Base-by-base conservation (phyloP, 2,329 filamentous ascomycete species). In the Nigrospora oryzae region DNA sequence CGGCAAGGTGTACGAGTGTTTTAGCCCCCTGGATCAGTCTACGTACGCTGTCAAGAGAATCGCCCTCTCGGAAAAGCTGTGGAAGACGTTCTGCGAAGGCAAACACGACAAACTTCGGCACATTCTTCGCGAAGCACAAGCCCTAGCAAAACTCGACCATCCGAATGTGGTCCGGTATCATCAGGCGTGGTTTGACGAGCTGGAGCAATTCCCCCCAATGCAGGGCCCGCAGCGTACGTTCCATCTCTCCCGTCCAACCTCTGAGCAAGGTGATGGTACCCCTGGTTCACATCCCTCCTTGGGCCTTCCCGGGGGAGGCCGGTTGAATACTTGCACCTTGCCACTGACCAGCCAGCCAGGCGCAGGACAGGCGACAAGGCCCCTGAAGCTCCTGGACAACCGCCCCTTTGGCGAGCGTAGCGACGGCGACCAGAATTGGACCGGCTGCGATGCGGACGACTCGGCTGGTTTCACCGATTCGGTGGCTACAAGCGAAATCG, bases 221-320 rank as follows among this genome's bases (percentile, higher is more conserved):
- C 30, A 31, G 58, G 64, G 5, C 60, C 66, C 16, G 66, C 74
- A 28, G 66, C 70, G 14, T 72, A 74, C 7, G 58, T 75, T 14
- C 36, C 34, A 11, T 16, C 16, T 36, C 16, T 14, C 11, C 23
- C 23, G 23, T 28, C 23, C 23, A 7, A 28, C 5, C 5, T 10
- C 23, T 7, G 23, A 5, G 5, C 23, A 28, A 28, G 23, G 23
- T 28, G 23, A 28, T 28, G 23, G 7, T 7, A 28, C 23, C 23
- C 23, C 23, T 28, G 23, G 23, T 28, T 28, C 23, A 28, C 23
- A 28, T 6, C 23, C 23, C 23, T 28, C 8, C 23, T 5, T 5
- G 7, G 5, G 23, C 23, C 5, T 6, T 10, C 23, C 23, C 23
- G 8, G 10, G 23, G 23, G 4, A 28, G 23, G 23, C 23, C 23